Conservation (phyloP, 169 alveolate genomes). For the Cryptosporidium sp. region DNA sequence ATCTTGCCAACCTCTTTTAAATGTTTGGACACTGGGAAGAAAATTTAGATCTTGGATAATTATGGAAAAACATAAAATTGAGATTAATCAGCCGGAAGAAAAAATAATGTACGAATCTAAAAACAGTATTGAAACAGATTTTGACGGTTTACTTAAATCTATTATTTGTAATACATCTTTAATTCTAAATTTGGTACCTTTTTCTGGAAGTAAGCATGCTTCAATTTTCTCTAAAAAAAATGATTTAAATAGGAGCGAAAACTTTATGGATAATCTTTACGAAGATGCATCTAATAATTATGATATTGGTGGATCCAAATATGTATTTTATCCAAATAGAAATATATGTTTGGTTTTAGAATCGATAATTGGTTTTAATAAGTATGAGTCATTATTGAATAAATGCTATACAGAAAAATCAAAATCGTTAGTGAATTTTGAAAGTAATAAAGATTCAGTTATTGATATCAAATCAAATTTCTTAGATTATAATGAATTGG, state of each 20-base stretch:
- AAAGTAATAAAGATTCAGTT: background rate
- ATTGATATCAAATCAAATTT: background rate
- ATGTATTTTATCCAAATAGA: slow-evolving; percentile 20
- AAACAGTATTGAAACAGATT: background rate
- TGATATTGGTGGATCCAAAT: slow-evolving; percentile 35
- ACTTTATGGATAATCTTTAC: background rate
- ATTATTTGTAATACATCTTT: background rate
- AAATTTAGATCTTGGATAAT: slow-evolving; percentile 29
- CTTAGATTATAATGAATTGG: background rate
- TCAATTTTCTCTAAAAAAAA: background rate
- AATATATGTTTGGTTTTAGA: slow-evolving; percentile 15
- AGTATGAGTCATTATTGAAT: background rate
- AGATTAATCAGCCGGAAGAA: background rate
- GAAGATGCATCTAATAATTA: background rate
- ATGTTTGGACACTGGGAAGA: slow-evolving; percentile 43
- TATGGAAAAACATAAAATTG: slow-evolving; percentile 16
- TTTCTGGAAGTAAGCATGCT: slow-evolving; percentile 13
- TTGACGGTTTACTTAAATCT: background rate
- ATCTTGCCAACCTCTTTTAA: slow-evolving; percentile 6
- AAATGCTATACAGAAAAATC: background rate
- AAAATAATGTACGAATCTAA: background rate
- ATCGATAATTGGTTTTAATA: slow-evolving; percentile 26
- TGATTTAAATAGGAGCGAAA: background rate
- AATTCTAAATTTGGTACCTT: slow-evolving; percentile 35
- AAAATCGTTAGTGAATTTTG: background rate